Conservation (phyloP, 768 basidiomycete species). For the Rhodocollybia butyracea region DNA sequence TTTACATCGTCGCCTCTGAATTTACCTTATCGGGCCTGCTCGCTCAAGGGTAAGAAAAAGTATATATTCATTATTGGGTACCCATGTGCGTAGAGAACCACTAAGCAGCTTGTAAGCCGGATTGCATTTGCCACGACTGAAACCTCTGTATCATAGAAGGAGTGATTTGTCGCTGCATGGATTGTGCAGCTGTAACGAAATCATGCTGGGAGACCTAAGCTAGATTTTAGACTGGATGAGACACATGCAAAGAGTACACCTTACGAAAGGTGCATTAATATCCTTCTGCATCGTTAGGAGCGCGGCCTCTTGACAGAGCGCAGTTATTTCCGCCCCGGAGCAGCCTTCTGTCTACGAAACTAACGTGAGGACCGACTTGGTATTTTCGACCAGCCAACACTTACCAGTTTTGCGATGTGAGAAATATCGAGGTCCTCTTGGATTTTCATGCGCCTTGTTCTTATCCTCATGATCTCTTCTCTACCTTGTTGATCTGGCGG, state of each 20-base stretch:
- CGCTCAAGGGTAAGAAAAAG: too few species aligned
- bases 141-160: conserved; percentile 71
- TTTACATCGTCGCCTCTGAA: neutral
- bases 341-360: conserved; percentile 80
- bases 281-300: conserved; percentile 87
- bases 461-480: conserved; percentile 81
- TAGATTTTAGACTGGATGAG: neutral
- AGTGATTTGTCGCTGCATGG: conserved; percentile 81
- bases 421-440: conserved; percentile 64
- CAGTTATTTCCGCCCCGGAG: conserved; percentile 91
- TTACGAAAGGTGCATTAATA: conserved; percentile 71
- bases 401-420: conserved; percentile 68
- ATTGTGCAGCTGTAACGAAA: conserved; percentile 69
- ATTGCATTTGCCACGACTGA: conserved; percentile 52
- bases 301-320: conserved; percentile 95
- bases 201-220: conserved; percentile 70
- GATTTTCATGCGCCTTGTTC: conserved; percentile 76
- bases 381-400: conserved; percentile 18
- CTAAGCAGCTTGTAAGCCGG: conserved; percentile 5
- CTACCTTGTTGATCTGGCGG: conserved; percentile 81
- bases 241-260: conserved; percentile 21
- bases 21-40: too few species aligned
- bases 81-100: too few species aligned
- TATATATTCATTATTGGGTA: neutral
- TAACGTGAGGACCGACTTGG: neutral